Base-by-base conservation (phyloP, 495 filamentous ascomycete genomes). In the Massariosphaeria phaeospora region DNA sequence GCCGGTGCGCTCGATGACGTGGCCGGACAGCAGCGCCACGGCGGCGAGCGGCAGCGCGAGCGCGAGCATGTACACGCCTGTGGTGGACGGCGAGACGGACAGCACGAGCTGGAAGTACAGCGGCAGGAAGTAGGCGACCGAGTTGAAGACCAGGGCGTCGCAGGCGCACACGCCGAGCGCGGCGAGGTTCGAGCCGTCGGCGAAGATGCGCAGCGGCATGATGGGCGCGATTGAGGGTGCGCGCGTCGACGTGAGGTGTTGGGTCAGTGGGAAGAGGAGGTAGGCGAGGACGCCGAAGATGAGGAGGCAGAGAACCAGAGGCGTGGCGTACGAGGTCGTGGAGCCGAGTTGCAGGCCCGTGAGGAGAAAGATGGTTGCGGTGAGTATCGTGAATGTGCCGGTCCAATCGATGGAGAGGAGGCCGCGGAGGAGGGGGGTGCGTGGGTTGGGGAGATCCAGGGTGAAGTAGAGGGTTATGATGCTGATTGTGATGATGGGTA, bases 91-190 rank as follows among this genome's bases (percentile, higher is more conserved):
- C 11, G 38, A 52, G 11, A 25, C 12, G 2, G 48, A 39, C 4
- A 63, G 62, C 31, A 54, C 49, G 29, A 61, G 27, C 33, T 65
- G 62, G 41, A 67, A 63, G 55, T 67, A 67, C 12, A 67, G 40
- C 1, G 65, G 65, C 1, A 67, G 53, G 48, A 57, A 67, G 40
- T 67, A 67, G 9, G 62, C 55, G 30, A 52, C 54, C 8, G 57
- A 55, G 54, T 66, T 63, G 53, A 65, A 67, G 26, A 62, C 61
- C n/a, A 65, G 61, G 3, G 52, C 57, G 30, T 67, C 63, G 25
- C 41, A 46, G 47, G 56, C 61, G 38, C 45, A 50, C 2, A 64
- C 57, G 9, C 47, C 61, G 7, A 64, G 45, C 2, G 51, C 48
- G 31, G 30, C 18, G 18, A 57, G 21, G 24, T 65, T 65, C 18